A percentile compares a stretch with the other conserved stretches of the same genome.
These are phyloP conservation scores for Strobilomyces dryophilus DNA, from an alignment of 768 basidiomycete genomes.

Conservation along the genomic window DNA sequence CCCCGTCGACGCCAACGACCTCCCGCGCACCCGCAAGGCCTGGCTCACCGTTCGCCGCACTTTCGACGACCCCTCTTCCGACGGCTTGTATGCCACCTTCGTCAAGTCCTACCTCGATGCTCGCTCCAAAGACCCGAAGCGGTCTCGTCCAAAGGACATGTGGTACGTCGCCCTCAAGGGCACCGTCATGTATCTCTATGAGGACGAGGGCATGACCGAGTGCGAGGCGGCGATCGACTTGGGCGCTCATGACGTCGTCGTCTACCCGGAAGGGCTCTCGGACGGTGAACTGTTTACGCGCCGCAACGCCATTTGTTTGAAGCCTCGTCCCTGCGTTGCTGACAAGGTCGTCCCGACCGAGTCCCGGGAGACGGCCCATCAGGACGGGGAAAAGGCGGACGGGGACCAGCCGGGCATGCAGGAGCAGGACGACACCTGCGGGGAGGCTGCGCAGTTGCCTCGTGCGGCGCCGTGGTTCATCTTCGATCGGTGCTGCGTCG, in stretches of 20 bases:
- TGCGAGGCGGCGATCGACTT: conserved; percentile 90
- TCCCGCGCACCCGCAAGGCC: conserved; percentile 63
- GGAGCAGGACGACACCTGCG: conserved; percentile 36
- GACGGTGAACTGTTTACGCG: conserved; percentile 92
- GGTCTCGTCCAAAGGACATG: conserved; percentile 83
- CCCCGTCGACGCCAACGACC: conserved; percentile 43
- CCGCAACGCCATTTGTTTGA: conserved; percentile 81
- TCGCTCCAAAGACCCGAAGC: conserved; percentile 79
- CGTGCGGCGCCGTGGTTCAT: conserved; percentile 83
- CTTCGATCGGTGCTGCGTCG: conserved; percentile 80
- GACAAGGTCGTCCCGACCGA: conserved; percentile 44
- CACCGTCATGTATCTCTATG: conserved; percentile 87
- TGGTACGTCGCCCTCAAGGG: conserved; percentile 94
- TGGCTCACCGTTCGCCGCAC: conserved; percentile 84
- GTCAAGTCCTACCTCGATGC: conserved; percentile 78
- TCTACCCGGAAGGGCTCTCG: conserved; percentile 69
- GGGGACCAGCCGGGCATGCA: conserved; percentile 19
- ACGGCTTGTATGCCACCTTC: conserved; percentile 73
- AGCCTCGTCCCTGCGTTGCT: conserved; percentile 40
- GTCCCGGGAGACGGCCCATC: conserved; percentile 48
- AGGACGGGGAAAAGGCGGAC: conserved; percentile 26
- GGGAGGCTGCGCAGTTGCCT: conserved; percentile 42
- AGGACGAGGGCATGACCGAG: conserved; percentile 87
- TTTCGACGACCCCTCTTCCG: conserved; percentile 60
- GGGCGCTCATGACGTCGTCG: conserved; percentile 66